phyloP scores from a whole-genome alignment of 2,329 filamentous ascomycete species.

The Talaromyces sp. region DNA sequence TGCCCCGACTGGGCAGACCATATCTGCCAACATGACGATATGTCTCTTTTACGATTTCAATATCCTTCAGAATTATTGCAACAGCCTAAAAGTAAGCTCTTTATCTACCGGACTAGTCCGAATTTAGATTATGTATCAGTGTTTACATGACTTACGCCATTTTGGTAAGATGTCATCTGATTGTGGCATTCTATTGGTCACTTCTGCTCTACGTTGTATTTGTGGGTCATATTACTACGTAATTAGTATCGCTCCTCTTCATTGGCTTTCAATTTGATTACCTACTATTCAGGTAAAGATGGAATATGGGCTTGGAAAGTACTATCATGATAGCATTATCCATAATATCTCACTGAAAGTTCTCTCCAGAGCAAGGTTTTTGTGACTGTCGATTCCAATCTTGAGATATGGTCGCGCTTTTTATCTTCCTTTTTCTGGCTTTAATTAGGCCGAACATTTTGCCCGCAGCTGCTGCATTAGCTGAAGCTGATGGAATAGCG shows the following conservation, averaged over 20 bases:
- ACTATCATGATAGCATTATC: too few species aligned
- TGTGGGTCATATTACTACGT: neutral
- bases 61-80: neutral
- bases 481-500: too few species aligned
- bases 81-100: neutral
- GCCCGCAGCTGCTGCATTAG: too few species aligned
- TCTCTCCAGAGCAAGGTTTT: too few species aligned
- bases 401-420: too few species aligned
- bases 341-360: too few species aligned
- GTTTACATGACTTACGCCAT: neutral
- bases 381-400: too few species aligned
- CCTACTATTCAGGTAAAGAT: too few species aligned
- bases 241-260: neutral
- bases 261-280: neutral
- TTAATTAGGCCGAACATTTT: too few species aligned
- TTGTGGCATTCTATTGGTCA: neutral
- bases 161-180: neutral
- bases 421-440: too few species aligned
- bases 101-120: neutral
- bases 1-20: neutral
- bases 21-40: neutral
- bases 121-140: neutral
- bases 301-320: too few species aligned
- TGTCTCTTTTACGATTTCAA: neutral
- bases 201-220: neutral